Conservation (phyloP, 768 basidiomycete genomes). For the button mushroom (Agaricus bisporus) region DNA sequence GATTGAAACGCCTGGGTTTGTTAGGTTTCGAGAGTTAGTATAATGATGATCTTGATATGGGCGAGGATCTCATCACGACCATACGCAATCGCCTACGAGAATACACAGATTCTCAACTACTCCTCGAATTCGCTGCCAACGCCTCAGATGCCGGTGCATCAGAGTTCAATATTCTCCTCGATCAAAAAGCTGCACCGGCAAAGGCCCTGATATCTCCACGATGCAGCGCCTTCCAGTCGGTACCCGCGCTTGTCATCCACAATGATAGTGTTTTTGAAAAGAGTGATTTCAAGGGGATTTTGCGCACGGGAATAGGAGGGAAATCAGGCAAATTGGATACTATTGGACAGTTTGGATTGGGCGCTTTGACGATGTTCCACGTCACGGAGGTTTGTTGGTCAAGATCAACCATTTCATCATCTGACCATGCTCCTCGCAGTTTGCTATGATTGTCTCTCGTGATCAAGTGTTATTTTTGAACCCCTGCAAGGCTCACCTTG, state of each 20-base stretch:
- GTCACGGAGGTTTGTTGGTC: constrained; percentile 36
- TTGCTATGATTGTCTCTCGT: constrained; percentile 29
- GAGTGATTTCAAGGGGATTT: constrained; percentile 41
- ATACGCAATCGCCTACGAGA: constrained; percentile 35
- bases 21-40: constrained; percentile 22
- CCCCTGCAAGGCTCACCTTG: constrained; percentile 37
- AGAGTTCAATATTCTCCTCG: constrained; percentile 34
- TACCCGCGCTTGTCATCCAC: constrained; percentile 35
- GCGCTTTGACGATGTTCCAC: constrained; percentile 47
- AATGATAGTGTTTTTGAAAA: constrained; percentile 36
- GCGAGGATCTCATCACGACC: constrained; percentile 33
- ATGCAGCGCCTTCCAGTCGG: constrained; percentile 28
- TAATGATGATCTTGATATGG: constrained; percentile 31
- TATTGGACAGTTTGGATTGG: constrained; percentile 48
- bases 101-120: constrained; percentile 36
- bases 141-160: constrained; percentile 44
- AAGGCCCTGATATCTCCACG: constrained; percentile 23
- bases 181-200: constrained; percentile 17
- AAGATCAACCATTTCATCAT: not conserved
- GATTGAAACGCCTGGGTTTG: constrained; percentile 28
- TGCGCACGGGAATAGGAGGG: constrained; percentile 37
- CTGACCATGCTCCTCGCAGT: constrained; percentile 14
- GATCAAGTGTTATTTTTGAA: constrained; percentile 33
- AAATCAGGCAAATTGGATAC: constrained; percentile 30
- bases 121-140: constrained; percentile 49